Evolutionary conservation across 305 asterid genomes (phyloP).

Genomic region (Solanum hybrid): DNA sequence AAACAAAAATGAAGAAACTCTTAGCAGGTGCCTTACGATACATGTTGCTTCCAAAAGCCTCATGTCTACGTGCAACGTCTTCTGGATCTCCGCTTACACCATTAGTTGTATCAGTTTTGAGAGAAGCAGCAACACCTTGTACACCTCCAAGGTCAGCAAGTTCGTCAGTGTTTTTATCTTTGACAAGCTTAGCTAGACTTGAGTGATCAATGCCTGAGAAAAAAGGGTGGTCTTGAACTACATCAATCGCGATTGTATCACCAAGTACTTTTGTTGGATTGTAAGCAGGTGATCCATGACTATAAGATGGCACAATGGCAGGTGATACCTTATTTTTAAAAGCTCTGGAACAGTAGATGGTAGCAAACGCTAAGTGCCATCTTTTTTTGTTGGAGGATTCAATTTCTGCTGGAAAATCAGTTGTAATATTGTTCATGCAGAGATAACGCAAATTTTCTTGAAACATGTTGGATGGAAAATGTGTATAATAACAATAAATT

Average conservation of each 20-base stretch:
- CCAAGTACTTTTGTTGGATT: background rate
- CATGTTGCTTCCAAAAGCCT: no score
- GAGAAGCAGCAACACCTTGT: no score
- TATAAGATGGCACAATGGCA: background rate
- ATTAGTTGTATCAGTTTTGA: no score
- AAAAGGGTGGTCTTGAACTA: background rate
- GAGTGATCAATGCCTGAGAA: no score
- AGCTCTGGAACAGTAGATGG: constrained; percentile 21
- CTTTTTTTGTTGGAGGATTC: constrained; percentile 1
- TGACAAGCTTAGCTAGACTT: no score
- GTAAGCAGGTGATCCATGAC: background rate
- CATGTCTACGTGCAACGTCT: no score
- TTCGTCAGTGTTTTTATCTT: no score
- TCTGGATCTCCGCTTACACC: no score
- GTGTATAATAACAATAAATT: background rate
- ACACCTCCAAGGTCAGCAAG: no score
- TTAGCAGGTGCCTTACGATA: no score
- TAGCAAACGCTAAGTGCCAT: constrained; percentile 17
- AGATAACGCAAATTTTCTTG: background rate
- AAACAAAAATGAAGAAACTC: no score
- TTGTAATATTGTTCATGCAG: background rate
- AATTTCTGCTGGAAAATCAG: background rate
- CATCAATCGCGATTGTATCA: no score
- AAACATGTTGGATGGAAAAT: background rate
- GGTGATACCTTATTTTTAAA: background rate